Conservation (phyloP, 306 rosid genomes). For the Vicia villosa region DNA sequence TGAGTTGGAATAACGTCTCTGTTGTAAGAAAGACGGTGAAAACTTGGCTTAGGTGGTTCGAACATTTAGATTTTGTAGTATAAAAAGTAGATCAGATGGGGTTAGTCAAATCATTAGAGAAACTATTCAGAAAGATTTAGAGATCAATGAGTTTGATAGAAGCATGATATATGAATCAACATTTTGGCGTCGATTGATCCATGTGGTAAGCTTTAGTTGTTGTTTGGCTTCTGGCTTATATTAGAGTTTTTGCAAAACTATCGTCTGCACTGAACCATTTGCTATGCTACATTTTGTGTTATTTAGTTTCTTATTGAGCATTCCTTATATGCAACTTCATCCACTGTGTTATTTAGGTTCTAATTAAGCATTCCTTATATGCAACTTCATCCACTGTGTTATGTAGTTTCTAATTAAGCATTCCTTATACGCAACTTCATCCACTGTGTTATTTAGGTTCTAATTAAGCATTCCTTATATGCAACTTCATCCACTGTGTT, state of each 20-base stretch:
- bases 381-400: slow-evolving; percentile 8
- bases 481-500: slow-evolving; percentile 8
- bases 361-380: slow-evolving; percentile 13
- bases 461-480: slow-evolving; percentile 13
- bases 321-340: slow-evolving; percentile 17
- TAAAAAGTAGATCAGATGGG: too few species aligned
- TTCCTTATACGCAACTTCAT: slow-evolving; percentile 16
- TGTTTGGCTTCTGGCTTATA: slow-evolving; percentile 4
- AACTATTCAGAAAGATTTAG: too few species aligned
- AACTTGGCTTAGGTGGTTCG: too few species aligned
- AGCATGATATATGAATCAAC: too few species aligned
- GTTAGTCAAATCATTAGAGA: too few species aligned
- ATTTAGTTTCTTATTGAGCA: slow-evolving; percentile 9
- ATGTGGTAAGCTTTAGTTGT: too few species aligned
- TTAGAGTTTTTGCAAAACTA: not conserved
- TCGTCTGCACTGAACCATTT: slow-evolving; percentile 2
- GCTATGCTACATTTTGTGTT: slow-evolving; percentile 19
- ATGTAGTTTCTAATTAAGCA: slow-evolving; percentile 9
- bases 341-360: not conserved
- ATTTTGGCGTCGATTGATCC: too few species aligned
- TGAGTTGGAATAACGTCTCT: too few species aligned
- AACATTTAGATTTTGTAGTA: too few species aligned
- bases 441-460: slow-evolving; percentile 2
- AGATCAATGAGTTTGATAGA: too few species aligned
- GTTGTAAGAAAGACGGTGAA: too few species aligned